Evolutionary conservation across 306 rosid genomes (phyloP).

Genomic region (Dalbergia cultrata): DNA sequence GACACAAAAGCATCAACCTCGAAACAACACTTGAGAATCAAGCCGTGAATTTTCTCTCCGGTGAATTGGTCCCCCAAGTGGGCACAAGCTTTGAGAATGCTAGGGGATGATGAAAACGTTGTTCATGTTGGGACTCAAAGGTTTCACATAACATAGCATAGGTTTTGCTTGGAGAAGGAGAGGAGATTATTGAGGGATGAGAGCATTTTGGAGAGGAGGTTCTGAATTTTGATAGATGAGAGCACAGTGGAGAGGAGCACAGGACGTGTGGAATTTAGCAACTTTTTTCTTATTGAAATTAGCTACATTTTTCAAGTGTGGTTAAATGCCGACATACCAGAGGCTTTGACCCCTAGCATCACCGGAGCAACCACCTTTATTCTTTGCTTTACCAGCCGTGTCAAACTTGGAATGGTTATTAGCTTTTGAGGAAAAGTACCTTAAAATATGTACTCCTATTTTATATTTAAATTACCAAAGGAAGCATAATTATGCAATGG

Average conservation of each 20-base stretch:
- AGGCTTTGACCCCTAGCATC: too few species aligned
- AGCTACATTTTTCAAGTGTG: too few species aligned
- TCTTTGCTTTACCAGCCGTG: conserved; percentile 13
- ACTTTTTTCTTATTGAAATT: too few species aligned
- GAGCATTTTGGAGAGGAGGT: too few species aligned
- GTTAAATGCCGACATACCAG: too few species aligned
- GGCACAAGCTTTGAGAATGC: conserved; percentile 86
- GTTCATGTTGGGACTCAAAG: conserved; percentile 41
- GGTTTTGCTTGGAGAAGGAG: too few species aligned
- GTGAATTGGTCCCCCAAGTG: conserved; percentile 58
- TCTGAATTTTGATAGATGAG: too few species aligned
- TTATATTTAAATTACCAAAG: neutral
- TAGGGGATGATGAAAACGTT: conserved; percentile 64
- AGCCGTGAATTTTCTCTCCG: conserved; percentile 68
- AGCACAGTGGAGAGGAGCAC: too few species aligned
- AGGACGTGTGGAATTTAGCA: too few species aligned
- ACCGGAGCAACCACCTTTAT: too few species aligned
- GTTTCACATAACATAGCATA: too few species aligned
- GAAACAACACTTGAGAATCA: conserved; percentile 64
- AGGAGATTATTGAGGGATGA: too few species aligned
- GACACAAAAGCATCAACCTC: conserved; percentile 69
- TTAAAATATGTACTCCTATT: neutral
- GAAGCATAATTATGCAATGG: neutral
- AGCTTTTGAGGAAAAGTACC: neutral
- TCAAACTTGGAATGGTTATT: conserved; percentile 1